phyloP scores from a whole-genome alignment of 352 stramenopile species.

The Phytopythium oedochilum region DNA sequence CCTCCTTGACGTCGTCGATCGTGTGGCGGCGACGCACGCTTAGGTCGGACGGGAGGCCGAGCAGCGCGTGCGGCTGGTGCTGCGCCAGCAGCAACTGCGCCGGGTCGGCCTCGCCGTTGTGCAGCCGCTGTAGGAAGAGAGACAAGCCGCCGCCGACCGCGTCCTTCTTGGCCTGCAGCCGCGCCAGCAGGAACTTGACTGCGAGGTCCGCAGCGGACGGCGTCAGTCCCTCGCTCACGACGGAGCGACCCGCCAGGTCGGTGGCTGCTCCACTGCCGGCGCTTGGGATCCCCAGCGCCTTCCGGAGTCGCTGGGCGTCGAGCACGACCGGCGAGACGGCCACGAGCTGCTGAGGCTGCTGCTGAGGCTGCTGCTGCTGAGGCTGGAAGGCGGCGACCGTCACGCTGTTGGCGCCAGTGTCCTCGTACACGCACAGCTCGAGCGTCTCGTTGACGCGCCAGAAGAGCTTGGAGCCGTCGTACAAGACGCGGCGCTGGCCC shows the following conservation, averaged over 20 bases:
- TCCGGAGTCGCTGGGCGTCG: constrained; percentile 44
- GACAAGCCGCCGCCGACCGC: constrained; percentile 23
- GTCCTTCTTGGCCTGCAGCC: constrained; percentile 61
- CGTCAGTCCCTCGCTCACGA: neutral
- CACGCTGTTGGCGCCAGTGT: constrained; percentile 56
- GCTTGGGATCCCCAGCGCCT: constrained; percentile 7
- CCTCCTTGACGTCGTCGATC: constrained; percentile 73
- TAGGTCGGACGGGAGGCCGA: constrained; percentile 40
- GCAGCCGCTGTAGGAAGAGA: constrained; percentile 66
- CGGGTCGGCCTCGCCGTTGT: constrained; percentile 60
- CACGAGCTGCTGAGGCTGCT: constrained; percentile 9
- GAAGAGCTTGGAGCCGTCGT: constrained; percentile 84
- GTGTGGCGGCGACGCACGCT: constrained; percentile 67
- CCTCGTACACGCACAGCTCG: constrained; percentile 82
- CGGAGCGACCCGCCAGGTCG: neutral
- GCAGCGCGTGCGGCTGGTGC: neutral
- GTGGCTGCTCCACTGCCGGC: too few species aligned
- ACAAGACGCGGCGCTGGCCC: constrained; percentile 57
- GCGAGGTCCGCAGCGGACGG: constrained; percentile 29
- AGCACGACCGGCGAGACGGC: constrained; percentile 48
- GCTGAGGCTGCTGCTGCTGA: constrained; percentile 15
- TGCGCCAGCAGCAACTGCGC: constrained; percentile 38
- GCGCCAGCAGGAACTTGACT: constrained; percentile 68
- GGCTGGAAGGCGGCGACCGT: constrained; percentile 67
- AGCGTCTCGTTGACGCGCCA: constrained; percentile 87